Evolutionary conservation across 495 filamentous ascomycete genomes (phyloP), one percentile per base, ranked within the genome.

Genomic region (Tuber aestivum): DNA sequence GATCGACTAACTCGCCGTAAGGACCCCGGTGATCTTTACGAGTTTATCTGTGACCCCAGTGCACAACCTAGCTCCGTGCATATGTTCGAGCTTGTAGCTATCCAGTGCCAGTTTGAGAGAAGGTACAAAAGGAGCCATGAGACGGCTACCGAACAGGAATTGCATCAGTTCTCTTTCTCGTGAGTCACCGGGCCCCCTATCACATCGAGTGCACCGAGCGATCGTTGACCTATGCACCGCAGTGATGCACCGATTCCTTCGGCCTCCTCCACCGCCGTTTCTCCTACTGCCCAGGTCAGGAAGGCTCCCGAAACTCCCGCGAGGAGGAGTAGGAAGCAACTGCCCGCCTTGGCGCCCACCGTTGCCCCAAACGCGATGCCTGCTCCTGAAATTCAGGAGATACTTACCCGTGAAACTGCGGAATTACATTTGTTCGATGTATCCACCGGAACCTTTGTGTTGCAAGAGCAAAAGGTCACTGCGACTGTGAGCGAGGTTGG

Each of bases 371-470:
- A 89, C 23, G 86, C 91, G 14, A 87, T 87, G 18, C 83, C 83
- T 14, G 89, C 91, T 16, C 96, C 96, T 9, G 89, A 92, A 76
- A 87, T 88, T 0, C 85, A 86, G 32, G 94, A 94, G 82, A 86
- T 93, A 18, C 85, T 98, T n/a, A 85, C 90, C 0, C 89, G 91
- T 75, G 92, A 97, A 82, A 84, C 83, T 37, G 93, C 93, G 8
- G 95, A 97, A 84, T 86, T 99, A 14, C 96, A 98, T 84, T 87
- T 98, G 72, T 99, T 96, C 81, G 95, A 99, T 84, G 93, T 97
- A 80, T 84, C 88, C 2, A 92, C 90, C 16, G 92, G 93, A 32
- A 89, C 92, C 0, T 99, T 99, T 83, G 86, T 97, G 37, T 82
- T 92, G 18, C 93, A 97, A 82, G 95, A 97, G 76, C 75, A 86